Conservation (phyloP, 176 grass and related monocot genomes). For the Aechmea fasciata region DNA sequence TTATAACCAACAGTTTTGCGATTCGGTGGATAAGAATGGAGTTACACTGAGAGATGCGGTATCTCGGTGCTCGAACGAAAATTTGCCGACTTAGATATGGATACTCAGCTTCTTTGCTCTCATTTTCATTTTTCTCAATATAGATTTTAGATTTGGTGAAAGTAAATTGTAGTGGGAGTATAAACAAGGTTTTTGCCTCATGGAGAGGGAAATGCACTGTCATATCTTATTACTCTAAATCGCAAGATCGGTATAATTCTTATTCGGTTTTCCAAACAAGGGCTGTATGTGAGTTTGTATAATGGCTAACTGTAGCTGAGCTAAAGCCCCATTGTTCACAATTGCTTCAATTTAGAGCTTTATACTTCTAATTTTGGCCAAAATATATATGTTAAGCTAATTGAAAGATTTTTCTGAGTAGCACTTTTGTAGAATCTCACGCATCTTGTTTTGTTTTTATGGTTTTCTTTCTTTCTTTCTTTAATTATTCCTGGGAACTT, state of each 20-base stretch:
- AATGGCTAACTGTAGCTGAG: no score
- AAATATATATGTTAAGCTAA: no score
- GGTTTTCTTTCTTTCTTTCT: no score
- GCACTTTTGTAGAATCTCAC: no score
- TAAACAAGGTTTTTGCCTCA: neutral
- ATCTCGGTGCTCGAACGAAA: slow-evolving; percentile 30
- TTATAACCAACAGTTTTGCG: slow-evolving; percentile 65
- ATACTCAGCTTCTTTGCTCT: neutral
- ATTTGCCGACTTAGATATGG: slow-evolving; percentile 2
- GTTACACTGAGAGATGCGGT: slow-evolving; percentile 44
- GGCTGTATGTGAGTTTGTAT: no score
- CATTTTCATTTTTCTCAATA: neutral
- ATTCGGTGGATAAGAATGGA: slow-evolving; percentile 45
- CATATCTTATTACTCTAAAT: neutral
- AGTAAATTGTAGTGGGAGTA: neutral
- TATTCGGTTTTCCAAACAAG: neutral
- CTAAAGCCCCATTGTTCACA: no score
- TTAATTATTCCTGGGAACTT: no score
- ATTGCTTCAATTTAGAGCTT: no score
- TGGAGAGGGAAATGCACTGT: neutral
- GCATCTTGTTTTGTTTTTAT: no score
- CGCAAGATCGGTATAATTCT: no score
- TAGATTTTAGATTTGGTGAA: neutral
- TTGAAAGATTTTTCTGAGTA: no score
- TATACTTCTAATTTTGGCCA: no score